These are phyloP conservation scores for Chlamydomonas reinhardtii DNA, from an alignment of 163 green algal species.

Conservation along the genomic window DNA sequence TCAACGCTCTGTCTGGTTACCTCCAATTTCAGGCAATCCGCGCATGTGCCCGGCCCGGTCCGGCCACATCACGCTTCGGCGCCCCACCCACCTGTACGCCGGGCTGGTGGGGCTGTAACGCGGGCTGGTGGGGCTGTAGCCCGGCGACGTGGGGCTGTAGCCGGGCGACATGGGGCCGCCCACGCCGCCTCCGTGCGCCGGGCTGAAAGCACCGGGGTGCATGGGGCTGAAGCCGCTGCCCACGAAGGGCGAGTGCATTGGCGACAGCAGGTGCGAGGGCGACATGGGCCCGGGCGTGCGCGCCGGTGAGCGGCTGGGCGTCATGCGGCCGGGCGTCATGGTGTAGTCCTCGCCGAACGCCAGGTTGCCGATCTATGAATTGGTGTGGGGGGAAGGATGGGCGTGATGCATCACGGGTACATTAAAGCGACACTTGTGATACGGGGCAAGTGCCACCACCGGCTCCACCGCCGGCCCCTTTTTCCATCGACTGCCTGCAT, in stretches of 20 bases:
- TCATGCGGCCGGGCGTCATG: conserved; percentile 74
- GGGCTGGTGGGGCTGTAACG: conserved; percentile 81
- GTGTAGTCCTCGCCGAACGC: conserved; percentile 40
- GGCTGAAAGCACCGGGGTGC: conserved; percentile 57
- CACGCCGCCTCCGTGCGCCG: conserved; percentile 65
- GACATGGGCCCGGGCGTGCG: conserved; percentile 79
- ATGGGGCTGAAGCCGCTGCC: conserved; percentile 66
- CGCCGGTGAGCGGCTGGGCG: conserved; percentile 68
- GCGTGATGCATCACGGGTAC: too few relatives aligned
- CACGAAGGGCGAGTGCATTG: conserved; percentile 58
- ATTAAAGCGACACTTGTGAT: too few relatives aligned
- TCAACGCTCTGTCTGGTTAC: too few relatives aligned
- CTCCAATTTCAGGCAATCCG: too few relatives aligned
- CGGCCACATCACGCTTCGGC: too few relatives aligned
- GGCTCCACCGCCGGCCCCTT: too few relatives aligned
- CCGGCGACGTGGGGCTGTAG: conserved; percentile 78
- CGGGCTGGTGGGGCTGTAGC: conserved; percentile 76
- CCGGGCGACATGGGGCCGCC: conserved; percentile 75
- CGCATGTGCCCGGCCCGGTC: too few relatives aligned
- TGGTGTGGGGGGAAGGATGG: not conserved
- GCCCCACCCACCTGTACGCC: conserved; percentile 81
- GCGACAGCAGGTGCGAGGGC: conserved; percentile 71
- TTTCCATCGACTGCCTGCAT: too few relatives aligned
- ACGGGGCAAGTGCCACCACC: too few relatives aligned
- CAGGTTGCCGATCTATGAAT: conserved; percentile 47